Percentiles rank a stretch among this genome's conserved stretches.
phyloP scores from a whole-genome alignment of 202 grass and related monocot species.

The Carex sylvatica region DNA sequence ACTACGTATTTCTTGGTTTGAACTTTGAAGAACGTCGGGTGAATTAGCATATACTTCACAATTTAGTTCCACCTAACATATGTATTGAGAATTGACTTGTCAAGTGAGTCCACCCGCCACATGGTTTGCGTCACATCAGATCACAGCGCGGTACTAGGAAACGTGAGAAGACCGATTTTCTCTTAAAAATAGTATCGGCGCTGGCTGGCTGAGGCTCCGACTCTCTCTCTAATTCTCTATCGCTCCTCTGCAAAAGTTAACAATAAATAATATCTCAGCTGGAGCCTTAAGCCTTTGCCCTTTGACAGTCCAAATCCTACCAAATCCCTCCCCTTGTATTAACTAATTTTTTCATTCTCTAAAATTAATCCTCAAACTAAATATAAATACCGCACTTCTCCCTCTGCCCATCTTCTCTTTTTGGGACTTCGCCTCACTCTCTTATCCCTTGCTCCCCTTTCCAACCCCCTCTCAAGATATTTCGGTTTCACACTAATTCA shows the following conservation, averaged over 20 bases:
- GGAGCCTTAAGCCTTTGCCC: neutral
- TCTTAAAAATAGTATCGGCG: neutral
- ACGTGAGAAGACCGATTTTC: neutral
- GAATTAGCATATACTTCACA: neutral
- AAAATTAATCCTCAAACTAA: conserved; percentile 4
- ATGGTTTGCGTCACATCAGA: neutral
- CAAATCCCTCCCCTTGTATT: neutral
- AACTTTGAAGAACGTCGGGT: neutral
- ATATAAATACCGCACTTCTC: neutral
- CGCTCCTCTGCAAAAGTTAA: neutral
- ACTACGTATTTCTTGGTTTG: neutral
- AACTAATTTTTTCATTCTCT: conserved; percentile 1
- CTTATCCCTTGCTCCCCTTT: conserved; percentile 12
- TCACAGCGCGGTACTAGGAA: neutral
- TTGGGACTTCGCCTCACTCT: conserved; percentile 8
- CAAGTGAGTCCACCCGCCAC: neutral
- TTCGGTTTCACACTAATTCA: conserved; percentile 11
- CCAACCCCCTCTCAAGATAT: neutral
- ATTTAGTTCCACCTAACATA: neutral
- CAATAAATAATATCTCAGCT: conserved; percentile 2
- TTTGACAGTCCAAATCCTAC: neutral
- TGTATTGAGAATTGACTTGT: neutral
- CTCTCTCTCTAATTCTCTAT: conserved; percentile 14
- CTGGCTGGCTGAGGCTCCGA: neutral
- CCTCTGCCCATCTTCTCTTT: neutral